Evolutionary conservation across 2,329 filamentous ascomycete genomes (phyloP).

Genomic region (Exophiala dermatitidis): DNA sequence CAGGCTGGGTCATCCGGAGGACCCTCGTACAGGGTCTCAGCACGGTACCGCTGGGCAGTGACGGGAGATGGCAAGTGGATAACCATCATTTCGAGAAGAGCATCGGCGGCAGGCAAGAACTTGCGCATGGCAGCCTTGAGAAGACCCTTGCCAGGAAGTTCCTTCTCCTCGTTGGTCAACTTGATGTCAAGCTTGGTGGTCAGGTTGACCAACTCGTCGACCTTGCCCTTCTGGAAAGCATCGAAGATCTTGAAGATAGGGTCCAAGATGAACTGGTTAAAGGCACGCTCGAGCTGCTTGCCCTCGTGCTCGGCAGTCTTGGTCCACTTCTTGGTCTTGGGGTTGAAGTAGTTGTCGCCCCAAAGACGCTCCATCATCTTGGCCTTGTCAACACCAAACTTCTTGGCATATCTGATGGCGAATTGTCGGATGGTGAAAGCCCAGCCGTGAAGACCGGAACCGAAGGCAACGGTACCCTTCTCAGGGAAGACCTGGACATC

Average conservation of each 20-base stretch:
- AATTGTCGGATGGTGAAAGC: slow-evolving; percentile 99
- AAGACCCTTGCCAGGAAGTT: slow-evolving; percentile 93
- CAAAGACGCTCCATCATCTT: slow-evolving; percentile 99
- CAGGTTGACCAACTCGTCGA: slow-evolving; percentile 75
- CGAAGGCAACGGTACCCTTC: slow-evolving; percentile 96
- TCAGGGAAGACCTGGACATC: slow-evolving; percentile 98
- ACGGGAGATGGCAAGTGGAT: slow-evolving; percentile 94
- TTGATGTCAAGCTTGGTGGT: slow-evolving; percentile 93
- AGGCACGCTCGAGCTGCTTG: slow-evolving; percentile 89
- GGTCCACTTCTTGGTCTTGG: slow-evolving; percentile 99
- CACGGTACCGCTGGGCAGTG: slow-evolving; percentile 95
- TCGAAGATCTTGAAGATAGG: slow-evolving; percentile 99
- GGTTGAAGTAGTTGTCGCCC: slow-evolving; percentile 99
- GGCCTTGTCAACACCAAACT: slow-evolving; percentile 98
- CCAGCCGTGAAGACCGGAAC: slow-evolving; percentile 99
- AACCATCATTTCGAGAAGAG: slow-evolving; percentile 99
- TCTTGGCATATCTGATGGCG: slow-evolving; percentile 93
- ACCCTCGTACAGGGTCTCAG: slow-evolving; percentile 98
- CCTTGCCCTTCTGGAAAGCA: slow-evolving; percentile 97
- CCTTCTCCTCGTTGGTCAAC: slow-evolving; percentile 76
- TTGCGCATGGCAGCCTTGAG: slow-evolving; percentile 98
- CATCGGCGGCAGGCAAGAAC: slow-evolving; percentile 96
- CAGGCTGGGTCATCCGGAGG: slow-evolving; percentile 84
- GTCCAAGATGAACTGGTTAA: slow-evolving; percentile 99
- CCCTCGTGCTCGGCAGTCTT: slow-evolving; percentile 76